A percentile compares a stretch with the other conserved stretches of the same genome.
Conservation (phyloP, 176 grass and related monocot species). For the Juncus inflexus region DNA sequence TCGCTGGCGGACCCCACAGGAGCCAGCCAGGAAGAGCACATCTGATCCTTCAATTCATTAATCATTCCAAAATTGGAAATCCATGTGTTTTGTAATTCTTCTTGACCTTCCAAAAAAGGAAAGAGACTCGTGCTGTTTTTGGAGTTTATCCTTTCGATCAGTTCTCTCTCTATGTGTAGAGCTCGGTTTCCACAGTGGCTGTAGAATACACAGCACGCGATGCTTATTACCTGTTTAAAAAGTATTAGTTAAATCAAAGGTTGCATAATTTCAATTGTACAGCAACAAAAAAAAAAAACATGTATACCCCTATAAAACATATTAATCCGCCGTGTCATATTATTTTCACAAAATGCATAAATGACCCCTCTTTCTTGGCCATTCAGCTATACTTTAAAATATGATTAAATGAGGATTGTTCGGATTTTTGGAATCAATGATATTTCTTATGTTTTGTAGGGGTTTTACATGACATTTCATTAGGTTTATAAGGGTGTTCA, state of each 20-base stretch:
- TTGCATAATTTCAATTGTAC: slow-evolving; percentile 8
- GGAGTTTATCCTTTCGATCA: slow-evolving; percentile 19
- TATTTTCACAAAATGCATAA: slow-evolving; percentile 8
- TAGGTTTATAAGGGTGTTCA: slow-evolving; percentile 8
- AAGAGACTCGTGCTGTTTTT: slow-evolving; percentile 18
- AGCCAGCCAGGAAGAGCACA: slow-evolving; percentile 93
- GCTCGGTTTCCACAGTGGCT: slow-evolving; percentile 79
- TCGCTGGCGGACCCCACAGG: slow-evolving; percentile 91
- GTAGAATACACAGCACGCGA: slow-evolving; percentile 90
- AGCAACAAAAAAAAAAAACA: no score
- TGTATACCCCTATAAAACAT: neutral
- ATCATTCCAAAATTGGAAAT: slow-evolving; percentile 79
- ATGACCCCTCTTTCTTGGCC: no score
- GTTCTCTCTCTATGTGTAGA: slow-evolving; percentile 55
- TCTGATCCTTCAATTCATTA: slow-evolving; percentile 85
- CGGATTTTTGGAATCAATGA: neutral
- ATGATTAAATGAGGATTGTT: neutral
- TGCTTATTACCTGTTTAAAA: slow-evolving; percentile 75
- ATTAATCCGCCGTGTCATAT: neutral
- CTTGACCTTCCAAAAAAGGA: slow-evolving; percentile 38
- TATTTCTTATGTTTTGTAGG: no score
- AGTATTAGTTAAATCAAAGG: neutral
- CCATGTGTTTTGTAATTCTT: slow-evolving; percentile 56
- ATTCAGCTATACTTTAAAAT: neutral
- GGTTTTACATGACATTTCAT: neutral